A percentile compares a stretch with the other conserved stretches of the same genome.
Evolutionary conservation across 768 basidiomycete species (phyloP).

Genomic region (Lepiota venenata): DNA sequence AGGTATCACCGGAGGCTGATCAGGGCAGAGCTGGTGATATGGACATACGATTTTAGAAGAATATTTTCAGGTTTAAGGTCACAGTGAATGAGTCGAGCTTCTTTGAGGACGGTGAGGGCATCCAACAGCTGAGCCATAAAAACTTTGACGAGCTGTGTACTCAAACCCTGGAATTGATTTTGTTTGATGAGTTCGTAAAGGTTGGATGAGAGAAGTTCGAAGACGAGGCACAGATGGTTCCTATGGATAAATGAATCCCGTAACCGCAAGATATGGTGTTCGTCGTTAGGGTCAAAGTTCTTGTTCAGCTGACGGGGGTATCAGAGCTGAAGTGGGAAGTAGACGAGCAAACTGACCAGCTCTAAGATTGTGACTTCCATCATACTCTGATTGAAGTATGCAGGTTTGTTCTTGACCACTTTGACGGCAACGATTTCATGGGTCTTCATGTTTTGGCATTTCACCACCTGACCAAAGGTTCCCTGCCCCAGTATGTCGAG

Average conservation of each 20-base stretch:
- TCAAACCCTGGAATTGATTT: conserved; percentile 97
- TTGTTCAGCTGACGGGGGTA: conserved; percentile 75
- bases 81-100: conserved; percentile 95
- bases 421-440: conserved; percentile 99
- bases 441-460: conserved; percentile 99
- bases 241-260: conserved; percentile 96
- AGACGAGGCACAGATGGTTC: conserved; percentile 95
- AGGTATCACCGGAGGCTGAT: conserved; percentile 2
- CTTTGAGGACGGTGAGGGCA: conserved; percentile 88
- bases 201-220: conserved; percentile 95
- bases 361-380: conserved; percentile 99
- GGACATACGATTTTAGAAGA: conserved; percentile 82
- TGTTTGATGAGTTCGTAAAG: conserved; percentile 99
- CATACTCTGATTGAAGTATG: conserved; percentile 99
- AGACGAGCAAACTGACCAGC: conserved; percentile 58
- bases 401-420: conserved; percentile 99
- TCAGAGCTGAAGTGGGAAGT: conserved; percentile 5
- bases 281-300: conserved; percentile 88
- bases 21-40: not conserved
- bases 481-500: conserved; percentile 98
- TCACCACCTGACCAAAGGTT: conserved; percentile 98
- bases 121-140: conserved; percentile 96
- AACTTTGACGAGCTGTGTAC: conserved; percentile 96
- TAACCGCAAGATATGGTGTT: conserved; percentile 94
- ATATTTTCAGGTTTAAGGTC: conserved; percentile 99